Percentiles rank a stretch among this genome's conserved stretches.
Evolutionary conservation across 257 asterid genomes (phyloP).

Genomic region (Fraxinus excelsior): DNA sequence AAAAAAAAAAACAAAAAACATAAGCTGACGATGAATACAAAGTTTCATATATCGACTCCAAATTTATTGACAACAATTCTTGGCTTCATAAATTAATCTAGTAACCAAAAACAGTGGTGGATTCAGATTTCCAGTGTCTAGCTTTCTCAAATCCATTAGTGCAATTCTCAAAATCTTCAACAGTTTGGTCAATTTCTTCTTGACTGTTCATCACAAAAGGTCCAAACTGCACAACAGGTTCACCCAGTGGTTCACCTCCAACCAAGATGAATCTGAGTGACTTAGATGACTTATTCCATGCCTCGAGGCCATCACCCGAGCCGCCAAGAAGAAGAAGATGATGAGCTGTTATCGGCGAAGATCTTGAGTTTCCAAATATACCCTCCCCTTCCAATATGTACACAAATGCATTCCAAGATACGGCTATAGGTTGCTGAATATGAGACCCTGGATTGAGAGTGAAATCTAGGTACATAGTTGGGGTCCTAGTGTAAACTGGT

Average conservation of each 20-base stretch:
- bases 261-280: constrained; percentile 59
- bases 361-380: constrained; percentile 39
- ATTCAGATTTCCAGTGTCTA: constrained; percentile 71
- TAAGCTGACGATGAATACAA: not conserved
- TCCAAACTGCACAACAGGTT: constrained; percentile 81
- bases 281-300: constrained; percentile 61
- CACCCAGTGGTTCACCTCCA: constrained; percentile 84
- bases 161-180: constrained; percentile 68
- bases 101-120: constrained; percentile 38
- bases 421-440: constrained; percentile 61
- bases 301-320: constrained; percentile 69
- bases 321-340: constrained; percentile 58
- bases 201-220: constrained; percentile 91
- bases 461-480: constrained; percentile 86
- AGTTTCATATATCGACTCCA: not conserved
- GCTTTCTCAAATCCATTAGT: constrained; percentile 89
- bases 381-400: constrained; percentile 88
- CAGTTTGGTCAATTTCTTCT: constrained; percentile 70
- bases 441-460: constrained; percentile 66
- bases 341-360: constrained; percentile 56
- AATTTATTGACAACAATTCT: not conserved
- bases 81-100: constrained; percentile 4
- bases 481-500: constrained; percentile 69
- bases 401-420: constrained; percentile 75
- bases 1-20: too few relatives aligned